Base-by-base conservation (phyloP, 2,329 filamentous ascomycete genomes). In the Zymoseptoria tritici region DNA sequence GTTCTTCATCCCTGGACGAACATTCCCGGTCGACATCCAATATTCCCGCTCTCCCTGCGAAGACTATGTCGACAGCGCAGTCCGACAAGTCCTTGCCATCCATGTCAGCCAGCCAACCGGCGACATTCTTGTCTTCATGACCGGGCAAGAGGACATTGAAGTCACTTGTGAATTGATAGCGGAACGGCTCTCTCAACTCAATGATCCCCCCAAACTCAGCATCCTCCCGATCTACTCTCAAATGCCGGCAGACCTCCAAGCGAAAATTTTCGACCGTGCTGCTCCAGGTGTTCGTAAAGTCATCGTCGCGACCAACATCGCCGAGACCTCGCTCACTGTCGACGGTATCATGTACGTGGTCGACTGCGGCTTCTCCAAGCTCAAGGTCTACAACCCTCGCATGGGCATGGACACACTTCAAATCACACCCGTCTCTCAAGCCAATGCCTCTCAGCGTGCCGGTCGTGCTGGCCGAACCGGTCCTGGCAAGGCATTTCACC, bases 401-500 rank as follows among this genome's bases (percentile, higher is more conserved):
- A 97, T 99, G 91, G 94, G 94, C 59, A 99, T 99, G 94, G 94
- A 99, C 71, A 97, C 93, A 0, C 83, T 99, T 13, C 94, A 97
- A 71, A 96, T 99, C 66, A 99, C 94, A 0, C 94, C 94, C 0
- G 95, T 99, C 57, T 97, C 92, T 2, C 94, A 99, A 73, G 94
- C 94, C 67, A 99, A 99, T 73, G 88, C 91, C 4, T 91, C 89
- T 3, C 94, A 99, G 72, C 86, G 94, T 69, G 93, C 94, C 49
- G 94, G 94, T 60, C 89, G 94, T 72, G 94, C 94, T 52, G 94
- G 94, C 19, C 85, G 94, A 68, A 99, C 95, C 7, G 94, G 94
- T 0, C 94, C 94, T 1, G 94, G 95, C 60, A 97, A 97, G 73
- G 91, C 92, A 0, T 99, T 94, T 72, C 89, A 94, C 60, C 81